These are phyloP conservation scores for Tricholoma furcatifolium DNA, from an alignment of 768 basidiomycete species.

Conservation along the genomic window DNA sequence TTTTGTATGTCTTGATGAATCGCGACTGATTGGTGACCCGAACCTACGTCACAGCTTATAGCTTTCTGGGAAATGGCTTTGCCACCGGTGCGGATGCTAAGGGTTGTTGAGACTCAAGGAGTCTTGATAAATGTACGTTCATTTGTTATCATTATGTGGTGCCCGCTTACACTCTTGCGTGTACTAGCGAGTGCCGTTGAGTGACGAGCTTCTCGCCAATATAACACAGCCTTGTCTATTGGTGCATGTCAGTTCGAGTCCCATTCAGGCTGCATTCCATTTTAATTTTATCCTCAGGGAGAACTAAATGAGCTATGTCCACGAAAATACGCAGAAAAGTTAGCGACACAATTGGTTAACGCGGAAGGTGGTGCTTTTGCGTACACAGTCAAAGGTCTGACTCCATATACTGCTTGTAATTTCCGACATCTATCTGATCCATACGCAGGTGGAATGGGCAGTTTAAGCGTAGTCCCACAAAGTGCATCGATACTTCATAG, in stretches of 20 bases:
- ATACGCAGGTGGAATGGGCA: conserved; percentile 50
- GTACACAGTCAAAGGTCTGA: conserved; percentile 60
- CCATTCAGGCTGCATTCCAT: neutral
- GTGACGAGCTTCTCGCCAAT: conserved; percentile 41
- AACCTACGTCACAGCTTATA: conserved; percentile 46
- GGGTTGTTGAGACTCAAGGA: conserved; percentile 52
- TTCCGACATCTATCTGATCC: neutral
- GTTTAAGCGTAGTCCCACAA: conserved; percentile 53
- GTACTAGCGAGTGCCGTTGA: conserved; percentile 55
- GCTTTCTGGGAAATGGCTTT: conserved; percentile 58
- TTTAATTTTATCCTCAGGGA: conserved; percentile 40
- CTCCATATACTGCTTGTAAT: neutral
- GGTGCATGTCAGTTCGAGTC: conserved; percentile 52
- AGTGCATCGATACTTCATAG: conserved; percentile 64
- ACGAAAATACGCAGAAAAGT: conserved; percentile 52
- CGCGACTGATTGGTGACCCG: neutral
- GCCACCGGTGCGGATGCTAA: conserved; percentile 53
- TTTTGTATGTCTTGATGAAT: conserved; percentile 1
- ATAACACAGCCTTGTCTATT: conserved; percentile 67
- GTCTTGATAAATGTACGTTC: conserved; percentile 58
- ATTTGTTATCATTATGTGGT: neutral
- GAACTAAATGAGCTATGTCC: conserved; percentile 57
- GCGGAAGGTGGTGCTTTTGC: conserved; percentile 49
- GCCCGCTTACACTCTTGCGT: conserved; percentile 1
- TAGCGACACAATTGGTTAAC: conserved; percentile 48